Evolutionary conservation across 2,329 filamentous ascomycete species (phyloP), one percentile per base, ranked within the genome.

Genomic region (Cytospora chrysosperma): DNA sequence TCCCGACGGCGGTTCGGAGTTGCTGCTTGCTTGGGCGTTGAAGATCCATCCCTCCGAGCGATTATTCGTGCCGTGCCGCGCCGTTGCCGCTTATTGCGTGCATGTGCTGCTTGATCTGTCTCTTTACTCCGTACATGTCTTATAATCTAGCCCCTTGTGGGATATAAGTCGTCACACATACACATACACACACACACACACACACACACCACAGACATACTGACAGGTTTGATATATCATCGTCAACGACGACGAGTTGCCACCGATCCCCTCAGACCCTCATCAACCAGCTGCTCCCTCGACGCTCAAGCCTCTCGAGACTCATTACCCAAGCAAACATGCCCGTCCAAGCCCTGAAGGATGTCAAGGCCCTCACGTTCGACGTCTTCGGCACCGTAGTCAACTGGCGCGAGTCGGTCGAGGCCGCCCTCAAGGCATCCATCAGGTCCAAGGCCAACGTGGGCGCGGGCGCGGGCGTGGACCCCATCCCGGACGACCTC

Each of bases 351-450:
- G 53, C 61, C 21, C 61, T 65, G 5, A 55, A 49, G 30, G 28
- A 47, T 30, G 69, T 85, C 67, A 85, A 86, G 68, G 89, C 84
- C 9, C 78, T 93, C 37, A 81, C 88, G 60, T 92, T 92, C 71
- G 90, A 93, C 76, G 84, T 92, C 69, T 93, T 93, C 74, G 90
- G 90, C 68, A 95, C 92, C 1, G 86, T 88, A 67, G 91, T 95
- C 53, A 83, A 94, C 78, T 94, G 91, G 90, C 88, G 90, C 62
- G 79, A 79, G 47, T 85, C 86, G 2, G 85, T 95, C 24, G 84
- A 81, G 17, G 76, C 81, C 10, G 84, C 85, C 60, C 82, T 95
- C 55, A 73, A 76, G 27, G 71, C 78, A 13, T 79, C 81, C 47
- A 82, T 85, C 63, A 83, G 84, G 69, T 71, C 72, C 17, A 77